Evolutionary conservation across 1,139 yeast species (phyloP).

Genomic region (Suhomyces ambrosiae): DNA sequence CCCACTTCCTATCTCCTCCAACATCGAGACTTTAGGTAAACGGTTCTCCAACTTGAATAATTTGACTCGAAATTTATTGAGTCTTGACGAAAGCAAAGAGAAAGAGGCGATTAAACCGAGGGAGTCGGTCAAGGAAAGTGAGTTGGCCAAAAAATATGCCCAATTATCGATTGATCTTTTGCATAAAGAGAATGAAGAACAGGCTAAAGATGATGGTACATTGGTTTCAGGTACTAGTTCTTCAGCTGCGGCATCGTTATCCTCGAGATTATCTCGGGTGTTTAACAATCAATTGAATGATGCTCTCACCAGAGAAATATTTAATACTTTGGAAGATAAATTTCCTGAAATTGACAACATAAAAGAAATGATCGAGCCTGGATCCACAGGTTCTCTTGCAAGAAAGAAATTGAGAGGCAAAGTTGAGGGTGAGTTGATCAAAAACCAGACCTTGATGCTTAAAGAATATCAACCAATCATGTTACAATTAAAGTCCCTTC

Average conservation of each 20-base stretch:
- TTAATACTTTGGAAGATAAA: slow-evolving; percentile 49
- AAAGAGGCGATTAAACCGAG: slow-evolving; percentile 1
- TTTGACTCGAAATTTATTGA: slow-evolving; percentile 34
- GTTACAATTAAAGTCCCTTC: slow-evolving; percentile 46
- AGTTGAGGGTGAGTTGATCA: slow-evolving; percentile 70
- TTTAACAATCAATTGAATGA: slow-evolving; percentile 53
- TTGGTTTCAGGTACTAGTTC: neutral
- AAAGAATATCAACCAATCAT: slow-evolving; percentile 65
- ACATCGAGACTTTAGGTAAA: slow-evolving; percentile 41
- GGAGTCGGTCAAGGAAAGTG: slow-evolving; percentile 8
- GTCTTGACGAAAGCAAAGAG: slow-evolving; percentile 16
- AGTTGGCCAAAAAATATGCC: slow-evolving; percentile 25
- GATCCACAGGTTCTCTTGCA: slow-evolving; percentile 24
- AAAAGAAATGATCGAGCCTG: slow-evolving; percentile 23
- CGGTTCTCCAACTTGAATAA: slow-evolving; percentile 38
- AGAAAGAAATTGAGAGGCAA: slow-evolving; percentile 58
- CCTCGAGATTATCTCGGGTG: slow-evolving; percentile 53
- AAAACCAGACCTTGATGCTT: slow-evolving; percentile 58
- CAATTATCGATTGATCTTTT: slow-evolving; percentile 15
- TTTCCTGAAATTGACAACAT: slow-evolving; percentile 17
- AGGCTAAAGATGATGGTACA: neutral
- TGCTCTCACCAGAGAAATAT: slow-evolving; percentile 48
- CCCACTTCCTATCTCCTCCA: slow-evolving; percentile 44
- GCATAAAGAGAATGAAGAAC: slow-evolving; percentile 11
- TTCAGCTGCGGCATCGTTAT: slow-evolving; percentile 27